Evolutionary conservation across 768 basidiomycete species (phyloP).

Genomic region (Austroboletus eburneus): DNA sequence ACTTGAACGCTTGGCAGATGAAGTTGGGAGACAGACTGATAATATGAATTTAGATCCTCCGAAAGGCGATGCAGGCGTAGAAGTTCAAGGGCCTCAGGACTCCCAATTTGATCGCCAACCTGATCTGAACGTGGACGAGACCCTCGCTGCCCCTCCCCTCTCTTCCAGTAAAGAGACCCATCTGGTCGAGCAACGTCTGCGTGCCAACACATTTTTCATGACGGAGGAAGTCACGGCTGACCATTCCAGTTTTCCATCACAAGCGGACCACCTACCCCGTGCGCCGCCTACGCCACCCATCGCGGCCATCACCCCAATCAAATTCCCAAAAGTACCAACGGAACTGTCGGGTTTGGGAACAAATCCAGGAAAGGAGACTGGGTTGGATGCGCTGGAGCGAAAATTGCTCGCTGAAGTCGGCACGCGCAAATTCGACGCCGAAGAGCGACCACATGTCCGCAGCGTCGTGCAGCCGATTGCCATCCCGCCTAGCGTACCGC

Average conservation of each 20-base stretch:
- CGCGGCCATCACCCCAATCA: slow-evolving; percentile 37
- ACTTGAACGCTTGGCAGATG: slow-evolving; percentile 71
- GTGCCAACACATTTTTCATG: slow-evolving; percentile 32
- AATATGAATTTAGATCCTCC: slow-evolving; percentile 27
- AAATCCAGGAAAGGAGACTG: slow-evolving; percentile 38
- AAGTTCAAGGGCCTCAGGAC: slow-evolving; percentile 16
- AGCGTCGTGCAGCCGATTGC: slow-evolving; percentile 36
- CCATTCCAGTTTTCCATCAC: slow-evolving; percentile 10
- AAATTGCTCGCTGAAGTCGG: slow-evolving; percentile 69
- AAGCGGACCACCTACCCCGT: slow-evolving; percentile 11
- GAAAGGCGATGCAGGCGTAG: slow-evolving; percentile 20
- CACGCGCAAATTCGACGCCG: slow-evolving; percentile 44
- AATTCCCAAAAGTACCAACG: slow-evolving; percentile 32
- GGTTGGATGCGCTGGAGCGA: slow-evolving; percentile 70
- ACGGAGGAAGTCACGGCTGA: slow-evolving; percentile 7
- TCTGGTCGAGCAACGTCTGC: slow-evolving; percentile 13
- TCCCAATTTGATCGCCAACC: slow-evolving; percentile 11
- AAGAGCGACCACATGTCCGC: slow-evolving; percentile 34
- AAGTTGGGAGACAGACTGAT: slow-evolving; percentile 34
- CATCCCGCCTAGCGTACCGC: slow-evolving; percentile 32
- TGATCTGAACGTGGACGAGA: slow-evolving; percentile 45
- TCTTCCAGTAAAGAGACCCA: slow-evolving; percentile 39
- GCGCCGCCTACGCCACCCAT: slow-evolving; percentile 52
- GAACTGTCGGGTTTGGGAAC: slow-evolving; percentile 24
- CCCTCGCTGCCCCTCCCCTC: slow-evolving; percentile 55